Base-by-base conservation (phyloP, 495 filamentous ascomycete species). In the Sabuloglossum arenarium region DNA sequence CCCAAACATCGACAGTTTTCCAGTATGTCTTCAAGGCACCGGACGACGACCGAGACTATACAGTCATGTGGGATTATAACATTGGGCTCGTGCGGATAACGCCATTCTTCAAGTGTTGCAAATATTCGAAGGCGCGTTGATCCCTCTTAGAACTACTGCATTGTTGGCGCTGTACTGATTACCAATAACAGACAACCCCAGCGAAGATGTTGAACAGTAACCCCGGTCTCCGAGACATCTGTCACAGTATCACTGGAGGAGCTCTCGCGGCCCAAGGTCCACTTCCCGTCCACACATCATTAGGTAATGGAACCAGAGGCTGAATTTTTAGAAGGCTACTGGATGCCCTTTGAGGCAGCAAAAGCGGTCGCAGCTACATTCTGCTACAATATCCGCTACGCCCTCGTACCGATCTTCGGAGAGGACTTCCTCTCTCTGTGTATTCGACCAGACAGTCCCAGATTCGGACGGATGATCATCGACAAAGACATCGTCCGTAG, bases 61-160 rank as follows among this genome's bases (percentile, higher is more conserved):
- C 73, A 6, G 79, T 98, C 25, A 86, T 94, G 80, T 98, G 91
- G 91, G 91, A 98, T 66, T 95, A 95, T 67, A 88, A 88, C 59
- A 80, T 89, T 56, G 91, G 91, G n/a, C 81, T 95, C 27, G 90
- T 96, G 53, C 80, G 89, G 57, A 89, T 90, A 63, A 96, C 91
- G 6, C 85, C 87, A 43, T 85, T 98, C 63, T 97, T 98, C 76
- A 94, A 94, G 63, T 87, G 85, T 62, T 80, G 78, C 58, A 79
- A 80, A 56, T 88, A 90, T 64, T 76, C 82, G 43, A 98, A 98
- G 80, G 90, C 88, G 60, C 59, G 61, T 39, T 1, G 14, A 50
- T 3, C 11, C 30, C 29, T 45, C 27, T 16, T 23, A 28, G 55
- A 51, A 14, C 21, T 27, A 31, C n/a, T 43, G 19, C 11, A 10